Conservation (phyloP, 2,329 filamentous ascomycete genomes). For the Paecilomyces sp. region DNA sequence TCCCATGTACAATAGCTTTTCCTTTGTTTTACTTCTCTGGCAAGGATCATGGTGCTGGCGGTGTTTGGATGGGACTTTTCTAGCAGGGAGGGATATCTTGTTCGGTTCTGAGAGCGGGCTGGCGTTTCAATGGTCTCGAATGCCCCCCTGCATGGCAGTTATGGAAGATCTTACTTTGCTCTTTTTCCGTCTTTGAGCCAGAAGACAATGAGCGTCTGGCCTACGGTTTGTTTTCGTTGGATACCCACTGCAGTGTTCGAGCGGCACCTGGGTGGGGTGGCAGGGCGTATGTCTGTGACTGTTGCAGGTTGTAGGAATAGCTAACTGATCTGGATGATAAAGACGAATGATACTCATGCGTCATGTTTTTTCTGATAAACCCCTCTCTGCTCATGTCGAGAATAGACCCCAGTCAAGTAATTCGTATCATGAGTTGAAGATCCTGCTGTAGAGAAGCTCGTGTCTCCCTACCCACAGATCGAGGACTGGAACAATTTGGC, state of each 20-base stretch:
- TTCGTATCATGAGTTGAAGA: constrained; percentile 56
- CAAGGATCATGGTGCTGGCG: constrained; percentile 25
- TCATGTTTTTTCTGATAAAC: constrained; percentile 6
- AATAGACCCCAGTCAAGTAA: no score
- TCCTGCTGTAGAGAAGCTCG: constrained; percentile 59
- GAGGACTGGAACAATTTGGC: constrained; percentile 53
- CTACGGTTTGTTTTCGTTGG: constrained; percentile 14
- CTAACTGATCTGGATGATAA: constrained; percentile 12
- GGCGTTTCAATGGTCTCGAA: constrained; percentile 19
- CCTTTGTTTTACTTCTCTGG: constrained; percentile 11
- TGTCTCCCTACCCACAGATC: constrained; percentile 61
- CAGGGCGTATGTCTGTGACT: constrained; percentile 8
- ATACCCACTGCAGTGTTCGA: constrained; percentile 22
- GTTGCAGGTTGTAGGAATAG: constrained; percentile 27
- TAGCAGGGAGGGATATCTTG: constrained; percentile 20
- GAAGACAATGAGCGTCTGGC: constrained; percentile 10
- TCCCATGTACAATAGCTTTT: constrained; percentile 27
- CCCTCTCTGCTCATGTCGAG: background rate
- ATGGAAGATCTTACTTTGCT: constrained; percentile 10
- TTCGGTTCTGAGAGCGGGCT: constrained; percentile 10
- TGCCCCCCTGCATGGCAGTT: background rate
- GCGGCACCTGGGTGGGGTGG: constrained; percentile 14
- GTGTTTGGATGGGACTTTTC: constrained; percentile 25
- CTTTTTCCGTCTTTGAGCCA: constrained; percentile 10
- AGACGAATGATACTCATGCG: constrained; percentile 16